phyloP scores from a whole-genome alignment of 108 stramenopile species.

The Skeletonema costatum region DNA sequence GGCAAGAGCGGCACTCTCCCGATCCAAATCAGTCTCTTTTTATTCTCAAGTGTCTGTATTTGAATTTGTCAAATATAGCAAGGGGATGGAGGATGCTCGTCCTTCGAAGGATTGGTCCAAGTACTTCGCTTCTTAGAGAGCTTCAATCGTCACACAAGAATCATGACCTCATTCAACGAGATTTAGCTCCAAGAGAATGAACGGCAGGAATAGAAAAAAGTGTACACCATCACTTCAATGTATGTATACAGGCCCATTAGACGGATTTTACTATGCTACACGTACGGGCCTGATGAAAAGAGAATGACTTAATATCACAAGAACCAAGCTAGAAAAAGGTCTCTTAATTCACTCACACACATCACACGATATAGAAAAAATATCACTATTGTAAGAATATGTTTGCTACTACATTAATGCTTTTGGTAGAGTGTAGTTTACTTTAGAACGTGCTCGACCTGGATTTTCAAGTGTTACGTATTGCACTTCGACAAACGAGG shows the following conservation, averaged over 20 bases:
- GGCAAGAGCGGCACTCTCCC: background rate
- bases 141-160: background rate
- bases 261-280: background rate
- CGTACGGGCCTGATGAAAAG: background rate
- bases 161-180: background rate
- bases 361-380: background rate
- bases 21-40: slow-evolving; percentile 34
- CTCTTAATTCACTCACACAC: background rate
- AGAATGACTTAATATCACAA: background rate
- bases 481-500: too few relatives aligned
- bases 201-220: background rate
- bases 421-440: background rate
- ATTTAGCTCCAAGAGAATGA: background rate
- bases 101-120: slow-evolving; percentile 38
- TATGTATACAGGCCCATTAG: background rate
- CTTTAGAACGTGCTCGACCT: too few relatives aligned
- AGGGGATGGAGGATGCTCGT: slow-evolving; percentile 8
- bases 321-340: background rate
- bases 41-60: slow-evolving; percentile 42
- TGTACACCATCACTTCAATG: background rate
- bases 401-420: background rate
- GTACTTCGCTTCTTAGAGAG: slow-evolving; percentile 20
- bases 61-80: slow-evolving; percentile 20
- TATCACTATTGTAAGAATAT: background rate
- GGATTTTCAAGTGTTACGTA: too few relatives aligned